Evolutionary conservation across 192 early-diverging fungal species (phyloP).

Genomic region (Spizellomyces sp.): DNA sequence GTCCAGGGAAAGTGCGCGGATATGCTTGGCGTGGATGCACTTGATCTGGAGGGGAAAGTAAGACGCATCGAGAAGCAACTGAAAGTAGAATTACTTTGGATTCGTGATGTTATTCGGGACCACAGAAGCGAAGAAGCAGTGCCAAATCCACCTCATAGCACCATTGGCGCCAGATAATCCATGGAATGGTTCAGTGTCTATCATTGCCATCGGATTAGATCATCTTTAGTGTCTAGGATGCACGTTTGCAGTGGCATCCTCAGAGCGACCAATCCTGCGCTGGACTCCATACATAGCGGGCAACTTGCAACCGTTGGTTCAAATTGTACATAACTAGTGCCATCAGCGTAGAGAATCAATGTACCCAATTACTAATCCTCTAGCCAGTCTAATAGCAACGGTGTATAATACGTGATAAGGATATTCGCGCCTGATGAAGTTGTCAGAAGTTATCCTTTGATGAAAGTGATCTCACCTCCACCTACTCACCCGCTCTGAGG

Average conservation of each 20-base stretch:
- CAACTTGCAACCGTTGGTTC: too few species aligned
- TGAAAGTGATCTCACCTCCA: neutral
- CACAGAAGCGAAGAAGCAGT: too few species aligned
- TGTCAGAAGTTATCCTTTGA: neutral
- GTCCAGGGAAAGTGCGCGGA: neutral
- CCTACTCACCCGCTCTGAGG: slow-evolving; percentile 67
- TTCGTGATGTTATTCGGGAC: neutral
- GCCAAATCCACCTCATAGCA: too few species aligned
- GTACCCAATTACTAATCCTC: slow-evolving; percentile 18
- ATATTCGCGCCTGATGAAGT: slow-evolving; percentile 69
- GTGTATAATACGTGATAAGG: slow-evolving; percentile 96
- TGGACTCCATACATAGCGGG: too few species aligned
- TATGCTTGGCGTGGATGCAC: slow-evolving; percentile 1
- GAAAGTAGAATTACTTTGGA: slow-evolving; percentile 6
- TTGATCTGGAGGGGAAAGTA: slow-evolving; percentile 4
- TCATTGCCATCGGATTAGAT: too few species aligned
- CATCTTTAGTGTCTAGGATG: too few species aligned
- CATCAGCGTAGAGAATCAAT: too few species aligned
- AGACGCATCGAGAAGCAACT: neutral
- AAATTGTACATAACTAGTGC: too few species aligned
- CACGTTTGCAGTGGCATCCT: too few species aligned
- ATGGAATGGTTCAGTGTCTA: too few species aligned
- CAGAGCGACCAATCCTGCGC: too few species aligned
- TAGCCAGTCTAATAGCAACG: slow-evolving; percentile 90
- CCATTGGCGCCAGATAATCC: too few species aligned